Evolutionary conservation across 2,329 filamentous ascomycete species (phyloP), one percentile per base, ranked within the genome.

Genomic region (Fusarium sp.): DNA sequence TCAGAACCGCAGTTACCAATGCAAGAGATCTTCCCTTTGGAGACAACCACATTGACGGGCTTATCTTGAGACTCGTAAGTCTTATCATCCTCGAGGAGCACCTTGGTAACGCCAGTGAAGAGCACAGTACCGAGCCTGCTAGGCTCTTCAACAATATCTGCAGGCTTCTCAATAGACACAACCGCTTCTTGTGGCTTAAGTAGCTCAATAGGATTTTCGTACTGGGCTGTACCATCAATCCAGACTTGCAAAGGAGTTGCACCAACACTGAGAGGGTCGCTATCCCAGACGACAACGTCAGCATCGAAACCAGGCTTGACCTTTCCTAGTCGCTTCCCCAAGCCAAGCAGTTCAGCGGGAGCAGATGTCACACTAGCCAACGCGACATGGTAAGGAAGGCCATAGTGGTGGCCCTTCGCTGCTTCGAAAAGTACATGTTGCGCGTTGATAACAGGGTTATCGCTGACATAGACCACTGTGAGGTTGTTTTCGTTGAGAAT

Each of bases 401-500:
- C 88, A 65, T 88, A 90, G 48, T 84, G 85, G 70, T 87, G 86
- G 3, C 79, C 85, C 77, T 88, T 89, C 48, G 86, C 87, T 11
- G 87, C 87, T 73, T 89, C 90, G 47, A 91, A 90, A 2, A 92
- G 80, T 5, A 92, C 88, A 66, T 92, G 89, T 75, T 92, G 90
- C 2, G 89, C 89, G 69, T 91, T 92, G 55, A 91, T 77, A 0
- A 91, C 89, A 0, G 90, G 90, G 74, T 92, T 92, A 74, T 92
- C 89, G 63, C 86, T 89, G n/a, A 92, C 89, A 68, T 91, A 92
- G 23, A 91, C 85, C 2, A 89, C 84, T 0, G 89, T 91, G 31
- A 92, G 81, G 26, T 87, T 89, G 57, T 86, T 84, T 23, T 92
- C 89, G 69, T 88, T 88, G 1, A 92, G 82, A 6, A 88, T 83